These are phyloP conservation scores for Tolypocladium sp. DNA, from an alignment of 2,329 filamentous ascomycete genomes.

Conservation along the genomic window DNA sequence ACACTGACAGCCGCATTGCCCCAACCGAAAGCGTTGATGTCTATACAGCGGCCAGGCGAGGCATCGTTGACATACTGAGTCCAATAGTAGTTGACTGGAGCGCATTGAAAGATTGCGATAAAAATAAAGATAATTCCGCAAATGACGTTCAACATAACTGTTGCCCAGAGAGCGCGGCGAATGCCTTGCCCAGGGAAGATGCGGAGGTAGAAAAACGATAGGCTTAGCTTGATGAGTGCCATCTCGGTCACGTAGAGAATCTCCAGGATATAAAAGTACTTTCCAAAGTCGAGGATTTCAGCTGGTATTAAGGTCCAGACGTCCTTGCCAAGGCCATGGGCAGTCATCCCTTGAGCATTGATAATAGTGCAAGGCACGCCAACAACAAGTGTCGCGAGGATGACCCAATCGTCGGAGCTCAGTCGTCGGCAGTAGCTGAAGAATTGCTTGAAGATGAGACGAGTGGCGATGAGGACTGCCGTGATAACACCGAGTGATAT, in stretches of 20 bases:
- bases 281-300: neutral
- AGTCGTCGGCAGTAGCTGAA: neutral
- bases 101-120: neutral
- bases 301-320: neutral
- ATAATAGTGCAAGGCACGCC: neutral
- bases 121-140: neutral
- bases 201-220: neutral
- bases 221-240: neutral
- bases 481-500: neutral
- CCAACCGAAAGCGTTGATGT: neutral
- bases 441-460: neutral
- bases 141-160: neutral
- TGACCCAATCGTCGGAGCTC: neutral
- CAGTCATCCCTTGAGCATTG: neutral
- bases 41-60: neutral
- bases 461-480: neutral
- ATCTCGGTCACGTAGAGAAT: neutral
- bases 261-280: neutral
- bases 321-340: neutral
- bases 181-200: neutral
- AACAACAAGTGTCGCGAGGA: neutral
- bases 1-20: conserved; percentile 1
- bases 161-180: neutral
- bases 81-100: neutral
- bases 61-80: neutral